Evolutionary conservation across 768 basidiomycete genomes (phyloP).

Genomic region (Agrocybe praecox): DNA sequence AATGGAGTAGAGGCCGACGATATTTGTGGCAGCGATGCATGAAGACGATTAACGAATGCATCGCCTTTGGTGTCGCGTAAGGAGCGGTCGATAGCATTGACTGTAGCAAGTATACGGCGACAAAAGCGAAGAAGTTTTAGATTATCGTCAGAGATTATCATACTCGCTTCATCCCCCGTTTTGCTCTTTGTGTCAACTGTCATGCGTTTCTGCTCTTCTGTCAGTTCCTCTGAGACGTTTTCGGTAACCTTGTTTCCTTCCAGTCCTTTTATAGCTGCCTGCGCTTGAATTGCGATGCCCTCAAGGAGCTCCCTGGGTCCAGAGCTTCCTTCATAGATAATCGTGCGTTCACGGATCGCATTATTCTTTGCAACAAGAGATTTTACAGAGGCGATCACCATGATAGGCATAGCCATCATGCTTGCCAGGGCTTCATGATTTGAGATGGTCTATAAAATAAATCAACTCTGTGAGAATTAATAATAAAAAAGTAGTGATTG

Average conservation of each 20-base stretch:
- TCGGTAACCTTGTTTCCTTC: slow-evolving; percentile 62
- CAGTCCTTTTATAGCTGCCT: slow-evolving; percentile 87
- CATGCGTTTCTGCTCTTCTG: slow-evolving; percentile 90
- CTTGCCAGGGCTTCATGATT: slow-evolving; percentile 91
- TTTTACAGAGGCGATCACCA: slow-evolving; percentile 77
- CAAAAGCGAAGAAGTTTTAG: slow-evolving; percentile 80
- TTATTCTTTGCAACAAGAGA: slow-evolving; percentile 58
- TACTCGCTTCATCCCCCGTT: slow-evolving; percentile 51
- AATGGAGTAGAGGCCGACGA: slow-evolving; percentile 41
- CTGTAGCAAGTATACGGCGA: slow-evolving; percentile 80
- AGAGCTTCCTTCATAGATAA: slow-evolving; percentile 89
- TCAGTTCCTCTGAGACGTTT: slow-evolving; percentile 62
- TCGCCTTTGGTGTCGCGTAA: slow-evolving; percentile 89
- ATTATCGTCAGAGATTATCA: slow-evolving; percentile 69
- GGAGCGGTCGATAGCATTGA: slow-evolving; percentile 84
- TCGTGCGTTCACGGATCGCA: slow-evolving; percentile 74
- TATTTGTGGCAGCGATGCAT: slow-evolving; percentile 75
- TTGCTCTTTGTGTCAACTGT: slow-evolving; percentile 69
- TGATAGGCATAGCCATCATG: slow-evolving; percentile 97
- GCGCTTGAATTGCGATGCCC: slow-evolving; percentile 89
- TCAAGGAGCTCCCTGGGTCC: slow-evolving; percentile 92
- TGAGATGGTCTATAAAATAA: slow-evolving; percentile 73
- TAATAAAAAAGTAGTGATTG: background rate
- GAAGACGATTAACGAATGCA: slow-evolving; percentile 80
- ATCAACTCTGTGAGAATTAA: background rate